These are phyloP conservation scores for Calophaca sinica DNA, from an alignment of 306 rosid genomes.

Conservation along the genomic window DNA sequence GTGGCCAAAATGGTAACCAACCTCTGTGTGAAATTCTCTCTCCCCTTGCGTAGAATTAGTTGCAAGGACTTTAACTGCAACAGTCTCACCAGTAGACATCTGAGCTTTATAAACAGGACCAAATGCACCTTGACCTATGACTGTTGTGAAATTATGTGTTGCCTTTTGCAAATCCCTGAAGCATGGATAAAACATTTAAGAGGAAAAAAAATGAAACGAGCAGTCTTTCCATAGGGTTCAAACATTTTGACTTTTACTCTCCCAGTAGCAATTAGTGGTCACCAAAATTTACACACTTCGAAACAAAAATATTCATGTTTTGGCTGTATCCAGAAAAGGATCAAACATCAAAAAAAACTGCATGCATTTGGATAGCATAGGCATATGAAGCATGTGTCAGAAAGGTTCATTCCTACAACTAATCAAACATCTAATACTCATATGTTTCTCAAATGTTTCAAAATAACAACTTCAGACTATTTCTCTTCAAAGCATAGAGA, in stretches of 20 bases:
- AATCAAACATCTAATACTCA: not conserved
- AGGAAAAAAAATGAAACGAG: too few species aligned
- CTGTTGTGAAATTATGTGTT: slow-evolving; percentile 82
- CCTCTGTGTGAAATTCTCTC: slow-evolving; percentile 96
- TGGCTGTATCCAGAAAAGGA: too few species aligned
- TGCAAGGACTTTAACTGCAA: slow-evolving; percentile 95
- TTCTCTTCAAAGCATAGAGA: not conserved
- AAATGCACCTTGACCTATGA: slow-evolving; percentile 93
- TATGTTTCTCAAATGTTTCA: slow-evolving; percentile 8
- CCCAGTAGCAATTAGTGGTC: not conserved
- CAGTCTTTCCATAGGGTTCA: not conserved
- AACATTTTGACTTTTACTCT: not conserved
- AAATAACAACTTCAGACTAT: not conserved
- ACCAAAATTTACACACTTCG: not conserved
- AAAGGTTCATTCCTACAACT: not conserved
- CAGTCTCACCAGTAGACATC: slow-evolving; percentile 83
- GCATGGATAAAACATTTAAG: not conserved
- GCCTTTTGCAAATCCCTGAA: slow-evolving; percentile 94
- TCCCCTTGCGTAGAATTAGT: slow-evolving; percentile 95
- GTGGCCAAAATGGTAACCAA: slow-evolving; percentile 37
- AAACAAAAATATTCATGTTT: too few species aligned
- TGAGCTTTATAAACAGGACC: slow-evolving; percentile 98
- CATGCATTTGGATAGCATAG: too few species aligned
- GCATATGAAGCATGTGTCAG: not conserved
- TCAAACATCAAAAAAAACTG: too few species aligned